These are phyloP conservation scores for Closterium sp. DNA, from an alignment of 139 green algal species.

Conservation along the genomic window DNA sequence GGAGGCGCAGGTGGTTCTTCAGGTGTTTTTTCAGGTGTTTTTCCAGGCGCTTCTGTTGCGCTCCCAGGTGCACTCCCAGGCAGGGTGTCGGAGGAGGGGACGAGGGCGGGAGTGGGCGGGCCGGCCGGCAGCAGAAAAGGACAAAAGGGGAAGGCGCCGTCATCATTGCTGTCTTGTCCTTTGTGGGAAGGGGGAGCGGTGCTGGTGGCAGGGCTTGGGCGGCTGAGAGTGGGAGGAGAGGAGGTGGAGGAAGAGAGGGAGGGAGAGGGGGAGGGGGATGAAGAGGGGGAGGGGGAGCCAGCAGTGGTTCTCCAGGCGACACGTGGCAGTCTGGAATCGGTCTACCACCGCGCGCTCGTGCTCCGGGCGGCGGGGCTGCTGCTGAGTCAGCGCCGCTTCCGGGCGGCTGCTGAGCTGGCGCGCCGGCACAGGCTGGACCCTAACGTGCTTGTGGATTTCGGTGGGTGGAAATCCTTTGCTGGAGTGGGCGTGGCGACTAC, in stretches of 20 bases:
- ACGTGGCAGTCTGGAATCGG: constrained; percentile 87
- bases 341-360: constrained; percentile 79
- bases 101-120: background rate
- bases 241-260: background rate
- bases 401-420: constrained; percentile 22
- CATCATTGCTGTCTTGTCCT: background rate
- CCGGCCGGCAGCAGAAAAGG: background rate
- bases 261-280: background rate
- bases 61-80: background rate
- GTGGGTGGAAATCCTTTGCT: constrained; percentile 73
- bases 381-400: constrained; percentile 54
- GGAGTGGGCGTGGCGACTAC: too few species aligned
- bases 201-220: background rate
- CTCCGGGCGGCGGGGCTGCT: constrained; percentile 63
- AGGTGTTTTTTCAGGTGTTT: background rate
- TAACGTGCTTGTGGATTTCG: constrained; percentile 87
- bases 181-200: background rate
- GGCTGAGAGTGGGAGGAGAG: background rate
- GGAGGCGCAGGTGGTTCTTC: background rate
- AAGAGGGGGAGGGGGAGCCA: background rate
- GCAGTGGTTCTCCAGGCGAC: constrained; percentile 74
- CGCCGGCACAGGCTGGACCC: constrained; percentile 74
- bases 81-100: background rate
- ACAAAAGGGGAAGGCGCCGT: background rate
- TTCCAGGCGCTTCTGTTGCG: background rate